phyloP scores from a whole-genome alignment of 805 yeast species.

The Phaffomyces antillensis region DNA sequence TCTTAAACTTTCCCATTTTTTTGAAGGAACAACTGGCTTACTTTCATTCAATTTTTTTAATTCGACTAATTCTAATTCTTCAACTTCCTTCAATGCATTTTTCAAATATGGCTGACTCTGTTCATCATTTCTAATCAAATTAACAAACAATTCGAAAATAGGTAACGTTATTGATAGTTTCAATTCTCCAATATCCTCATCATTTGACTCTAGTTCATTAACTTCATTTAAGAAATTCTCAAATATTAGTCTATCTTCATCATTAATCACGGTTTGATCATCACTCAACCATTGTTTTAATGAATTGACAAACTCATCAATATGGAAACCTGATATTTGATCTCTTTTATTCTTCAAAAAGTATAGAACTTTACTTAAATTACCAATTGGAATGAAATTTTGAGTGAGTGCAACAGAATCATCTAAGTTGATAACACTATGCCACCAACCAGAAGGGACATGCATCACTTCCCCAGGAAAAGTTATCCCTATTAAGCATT shows the following conservation, averaged over 20 bases:
- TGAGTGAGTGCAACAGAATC: slow-evolving; percentile 85
- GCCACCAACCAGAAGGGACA: slow-evolving; percentile 99
- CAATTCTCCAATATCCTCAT: slow-evolving; percentile 62
- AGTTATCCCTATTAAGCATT: slow-evolving; percentile 64
- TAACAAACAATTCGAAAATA: slow-evolving; percentile 53
- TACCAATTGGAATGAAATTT: slow-evolving; percentile 70
- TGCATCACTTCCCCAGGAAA: slow-evolving; percentile 78
- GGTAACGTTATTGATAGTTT: slow-evolving; percentile 36
- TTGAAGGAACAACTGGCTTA: slow-evolving; percentile 28
- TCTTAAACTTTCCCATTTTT: slow-evolving; percentile 45
- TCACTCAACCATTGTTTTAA: slow-evolving; percentile 13
- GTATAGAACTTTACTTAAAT: slow-evolving; percentile 52
- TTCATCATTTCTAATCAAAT: slow-evolving; percentile 34
- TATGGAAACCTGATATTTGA: slow-evolving; percentile 77
- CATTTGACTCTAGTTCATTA: slow-evolving; percentile 25
- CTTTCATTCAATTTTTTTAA: slow-evolving; percentile 21
- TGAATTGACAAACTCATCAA: slow-evolving; percentile 39
- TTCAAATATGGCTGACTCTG: slow-evolving; percentile 32
- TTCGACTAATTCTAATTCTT: slow-evolving; percentile 29
- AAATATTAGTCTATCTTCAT: slow-evolving; percentile 16
- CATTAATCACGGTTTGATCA: slow-evolving; percentile 1
- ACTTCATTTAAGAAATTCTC: slow-evolving; percentile 24
- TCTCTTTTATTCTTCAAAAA: slow-evolving; percentile 60
- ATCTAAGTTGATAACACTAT: slow-evolving; percentile 77
- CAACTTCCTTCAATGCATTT: slow-evolving; percentile 29